These are phyloP conservation scores for Cyclocybe cylindracea DNA, from an alignment of 768 basidiomycete species.

Conservation along the genomic window DNA sequence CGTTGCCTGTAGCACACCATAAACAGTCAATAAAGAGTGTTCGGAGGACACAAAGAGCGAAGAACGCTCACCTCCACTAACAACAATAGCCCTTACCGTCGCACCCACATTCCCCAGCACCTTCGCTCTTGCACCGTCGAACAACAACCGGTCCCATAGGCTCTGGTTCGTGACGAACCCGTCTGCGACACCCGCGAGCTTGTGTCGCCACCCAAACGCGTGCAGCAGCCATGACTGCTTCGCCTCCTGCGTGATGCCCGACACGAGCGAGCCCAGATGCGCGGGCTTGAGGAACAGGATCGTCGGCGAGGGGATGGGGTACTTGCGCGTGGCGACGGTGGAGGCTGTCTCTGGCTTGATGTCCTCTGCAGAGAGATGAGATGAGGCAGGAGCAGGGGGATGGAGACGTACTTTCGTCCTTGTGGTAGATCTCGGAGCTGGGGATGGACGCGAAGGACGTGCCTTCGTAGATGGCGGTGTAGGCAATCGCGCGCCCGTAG, in stretches of 20 bases:
- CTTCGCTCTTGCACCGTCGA: conserved; percentile 62
- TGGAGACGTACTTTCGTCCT: conserved; percentile 39
- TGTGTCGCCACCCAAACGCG: conserved; percentile 76
- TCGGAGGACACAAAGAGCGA: conserved; percentile 2
- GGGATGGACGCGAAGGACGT: conserved; percentile 69
- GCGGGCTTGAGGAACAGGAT: conserved; percentile 71
- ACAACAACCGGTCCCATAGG: conserved; percentile 82
- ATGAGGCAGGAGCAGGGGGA: background rate
- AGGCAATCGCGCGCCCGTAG: conserved; percentile 79
- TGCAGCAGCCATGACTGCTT: conserved; percentile 55
- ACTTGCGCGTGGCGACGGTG: conserved; percentile 31
- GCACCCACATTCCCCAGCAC: conserved; percentile 62
- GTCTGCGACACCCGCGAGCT: conserved; percentile 63
- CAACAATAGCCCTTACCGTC: conserved; percentile 66
- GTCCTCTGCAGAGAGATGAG: conserved; percentile 6
- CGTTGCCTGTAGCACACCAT: conserved; percentile 49
- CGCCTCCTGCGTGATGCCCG: conserved; percentile 54
- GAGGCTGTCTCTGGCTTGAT: conserved; percentile 11
- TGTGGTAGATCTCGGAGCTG: conserved; percentile 52
- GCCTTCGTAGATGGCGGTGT: conserved; percentile 76
- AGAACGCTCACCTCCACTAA: conserved; percentile 63
- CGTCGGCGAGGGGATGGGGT: conserved; percentile 74
- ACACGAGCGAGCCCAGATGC: conserved; percentile 58
- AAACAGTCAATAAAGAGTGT: conserved; percentile 2
- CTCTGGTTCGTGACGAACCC: conserved; percentile 80